Evolutionary conservation across 306 rosid genomes (phyloP), one percentile per base, ranked within the genome.

Genomic region (Bauhinia variegata): DNA sequence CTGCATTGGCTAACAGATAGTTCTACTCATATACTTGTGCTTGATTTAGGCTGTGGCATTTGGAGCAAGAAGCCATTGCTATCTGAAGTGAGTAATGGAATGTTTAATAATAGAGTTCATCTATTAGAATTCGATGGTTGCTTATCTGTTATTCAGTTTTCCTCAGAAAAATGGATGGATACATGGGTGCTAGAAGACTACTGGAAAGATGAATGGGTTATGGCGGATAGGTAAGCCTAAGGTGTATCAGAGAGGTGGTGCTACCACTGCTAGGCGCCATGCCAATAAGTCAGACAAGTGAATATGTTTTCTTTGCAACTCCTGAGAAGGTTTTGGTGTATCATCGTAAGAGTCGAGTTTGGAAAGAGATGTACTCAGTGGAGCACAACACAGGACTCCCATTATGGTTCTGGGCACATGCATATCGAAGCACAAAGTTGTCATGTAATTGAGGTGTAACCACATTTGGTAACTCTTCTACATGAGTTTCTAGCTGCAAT

Each of bases 351-450:
- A 87, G 61, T 39, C 81, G 75, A 55, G 82, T 87, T 60, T 90
- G 95, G 96, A 90, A 87, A 76, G 95, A 85, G 84, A 90, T 90
- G 96, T 90, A 83, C 59, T 79, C 95, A 5, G 76, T 87, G 68
- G 87, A 90, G 79, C 79, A 83, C 65, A 78, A 81, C 79, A 78
- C 85, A 14, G 48, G 88, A 23, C 85, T 87, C 36, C 96, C 95
- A 7, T 70, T 90, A 75, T 90, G 96, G 89, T 87, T 81, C 75
- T 85, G 89, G 3, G 95, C 96, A 4, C 88, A 83, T 67, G 84
- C 96, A 7, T 87, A 85, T 75, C 67, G 82, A 76, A 83, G 83
- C 79, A 84, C 89, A 0, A 72, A 85, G 58, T 80, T 74, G 57
- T 55, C 85, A 4, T 90, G 96, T 64, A 84, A 32, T 54, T 86